A percentile compares a stretch with the other conserved stretches of the same genome.
These are phyloP conservation scores for Gossypium armourianum DNA, from an alignment of 441 rosid species.

Conservation along the genomic window DNA sequence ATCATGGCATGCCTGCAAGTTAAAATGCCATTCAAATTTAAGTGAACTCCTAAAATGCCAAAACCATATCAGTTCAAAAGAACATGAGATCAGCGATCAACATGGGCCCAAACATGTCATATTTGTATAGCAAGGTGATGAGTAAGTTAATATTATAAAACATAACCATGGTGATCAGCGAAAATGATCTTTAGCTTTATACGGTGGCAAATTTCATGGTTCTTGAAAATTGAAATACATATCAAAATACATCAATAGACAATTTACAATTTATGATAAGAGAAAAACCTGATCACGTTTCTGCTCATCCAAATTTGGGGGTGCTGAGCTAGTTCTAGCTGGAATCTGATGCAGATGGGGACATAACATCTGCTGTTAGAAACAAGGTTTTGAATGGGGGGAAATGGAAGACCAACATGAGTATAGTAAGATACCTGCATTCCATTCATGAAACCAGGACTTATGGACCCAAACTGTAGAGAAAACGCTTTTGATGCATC, in stretches of 20 bases:
- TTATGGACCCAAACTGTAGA: slow-evolving; percentile 79
- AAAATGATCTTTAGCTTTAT: not conserved
- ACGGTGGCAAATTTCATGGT: not conserved
- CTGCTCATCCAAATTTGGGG: slow-evolving; percentile 97
- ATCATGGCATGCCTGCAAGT: slow-evolving; percentile 62
- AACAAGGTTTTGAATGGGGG: not conserved
- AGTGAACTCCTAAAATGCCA: slow-evolving; percentile 3
- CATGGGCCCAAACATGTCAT: not conserved
- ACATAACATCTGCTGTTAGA: slow-evolving; percentile 20
- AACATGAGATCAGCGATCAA: slow-evolving; percentile 8
- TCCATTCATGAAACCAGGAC: slow-evolving; percentile 69
- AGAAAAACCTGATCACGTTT: slow-evolving; percentile 66
- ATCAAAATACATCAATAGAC: not conserved
- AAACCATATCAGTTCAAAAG: slow-evolving; percentile 4
- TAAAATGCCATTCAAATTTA: slow-evolving; percentile 8
- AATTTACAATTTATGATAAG: slow-evolving; percentile 3
- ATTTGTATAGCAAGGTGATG: not conserved
- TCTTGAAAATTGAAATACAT: slow-evolving; percentile 8
- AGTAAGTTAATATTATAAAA: not conserved
- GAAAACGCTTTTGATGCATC: slow-evolving; percentile 57
- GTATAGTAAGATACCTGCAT: slow-evolving; percentile 36
- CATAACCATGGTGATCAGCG: not conserved
- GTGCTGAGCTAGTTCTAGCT: slow-evolving; percentile 93
- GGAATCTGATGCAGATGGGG: slow-evolving; percentile 49
- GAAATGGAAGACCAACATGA: not conserved